A percentile compares a stretch with the other conserved stretches of the same genome.
phyloP scores from a whole-genome alignment of 2,329 filamentous ascomycete species.

The Periconia macrospinosa region DNA sequence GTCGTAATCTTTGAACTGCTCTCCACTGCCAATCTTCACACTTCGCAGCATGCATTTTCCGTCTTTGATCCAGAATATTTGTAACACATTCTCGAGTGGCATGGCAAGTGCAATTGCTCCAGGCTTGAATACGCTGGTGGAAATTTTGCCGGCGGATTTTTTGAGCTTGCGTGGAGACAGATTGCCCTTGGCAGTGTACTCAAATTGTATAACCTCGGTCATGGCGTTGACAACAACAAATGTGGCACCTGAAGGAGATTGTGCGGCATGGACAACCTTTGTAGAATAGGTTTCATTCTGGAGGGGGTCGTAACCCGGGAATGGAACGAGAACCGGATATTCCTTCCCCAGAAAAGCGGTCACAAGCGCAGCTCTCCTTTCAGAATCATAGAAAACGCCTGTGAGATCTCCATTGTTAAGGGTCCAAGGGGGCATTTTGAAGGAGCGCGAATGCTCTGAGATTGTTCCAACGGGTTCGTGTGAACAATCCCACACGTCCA shows the following conservation, averaged over 20 bases:
- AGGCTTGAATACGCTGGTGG: slow-evolving; percentile 35
- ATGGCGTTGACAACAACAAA: slow-evolving; percentile 38
- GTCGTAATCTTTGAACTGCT: slow-evolving; percentile 35
- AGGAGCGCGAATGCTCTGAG: slow-evolving; percentile 28
- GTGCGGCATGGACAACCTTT: slow-evolving; percentile 37
- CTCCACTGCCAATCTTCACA: slow-evolving; percentile 28
- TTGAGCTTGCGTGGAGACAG: slow-evolving; percentile 34
- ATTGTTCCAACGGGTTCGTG: slow-evolving; percentile 27
- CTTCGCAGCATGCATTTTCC: slow-evolving; percentile 35
- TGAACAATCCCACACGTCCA: slow-evolving; percentile 30
- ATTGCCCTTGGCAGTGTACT: slow-evolving; percentile 30
- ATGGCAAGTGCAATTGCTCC: slow-evolving; percentile 33
- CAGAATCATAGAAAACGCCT: slow-evolving; percentile 37
- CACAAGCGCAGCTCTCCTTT: slow-evolving; percentile 27
- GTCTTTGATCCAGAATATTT: slow-evolving; percentile 30
- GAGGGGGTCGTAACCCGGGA: slow-evolving; percentile 26
- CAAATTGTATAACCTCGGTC: slow-evolving; percentile 40
- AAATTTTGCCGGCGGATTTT: slow-evolving; percentile 35
- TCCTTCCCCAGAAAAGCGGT: slow-evolving; percentile 34
- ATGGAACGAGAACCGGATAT: slow-evolving; percentile 26
- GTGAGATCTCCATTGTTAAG: slow-evolving; percentile 41
- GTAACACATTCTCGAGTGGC: slow-evolving; percentile 23
- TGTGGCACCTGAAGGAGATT: slow-evolving; percentile 35
- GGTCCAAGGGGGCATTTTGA: slow-evolving; percentile 33
- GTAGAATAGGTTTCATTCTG: slow-evolving; percentile 34